Evolutionary conservation across 768 basidiomycete species (phyloP).

Genomic region (Cystofilobasidium macerans): DNA sequence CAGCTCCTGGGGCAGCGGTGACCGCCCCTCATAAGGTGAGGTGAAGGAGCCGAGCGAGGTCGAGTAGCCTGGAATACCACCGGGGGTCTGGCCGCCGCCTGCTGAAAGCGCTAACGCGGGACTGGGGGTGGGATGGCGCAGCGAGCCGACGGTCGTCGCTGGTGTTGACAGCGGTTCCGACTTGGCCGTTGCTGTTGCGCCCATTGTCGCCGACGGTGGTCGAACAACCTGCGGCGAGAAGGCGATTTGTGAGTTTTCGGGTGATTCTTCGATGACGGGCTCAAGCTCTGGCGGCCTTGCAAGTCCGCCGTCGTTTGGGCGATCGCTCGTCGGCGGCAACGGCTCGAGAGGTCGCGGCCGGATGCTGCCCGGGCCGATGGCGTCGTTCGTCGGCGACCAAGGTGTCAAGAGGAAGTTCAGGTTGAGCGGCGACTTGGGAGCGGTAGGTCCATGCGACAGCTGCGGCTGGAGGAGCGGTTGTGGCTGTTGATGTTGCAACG

Average conservation of each 20-base stretch:
- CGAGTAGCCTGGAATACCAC: background rate
- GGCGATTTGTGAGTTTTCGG: background rate
- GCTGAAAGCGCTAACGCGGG: background rate
- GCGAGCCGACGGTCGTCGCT: background rate
- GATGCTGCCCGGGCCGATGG: background rate
- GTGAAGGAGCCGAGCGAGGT: background rate
- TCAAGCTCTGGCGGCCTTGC: background rate
- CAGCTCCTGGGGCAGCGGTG: background rate
- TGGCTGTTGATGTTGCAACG: no score
- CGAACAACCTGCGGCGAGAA: background rate
- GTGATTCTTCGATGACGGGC: background rate
- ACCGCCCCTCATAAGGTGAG: background rate
- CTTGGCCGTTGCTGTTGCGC: background rate
- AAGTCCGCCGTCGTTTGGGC: background rate
- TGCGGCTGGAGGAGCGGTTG: no score
- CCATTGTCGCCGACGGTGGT: background rate
- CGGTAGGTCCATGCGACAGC: no score
- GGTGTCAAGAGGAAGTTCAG: background rate
- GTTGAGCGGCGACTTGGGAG: no score
- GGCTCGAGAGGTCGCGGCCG: background rate
- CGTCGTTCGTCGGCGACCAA: background rate
- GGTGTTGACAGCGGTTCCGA: background rate
- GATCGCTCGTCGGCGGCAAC: background rate
- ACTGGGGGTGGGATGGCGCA: background rate
- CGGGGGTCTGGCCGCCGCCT: no score